Conservation (phyloP, 2,329 filamentous ascomycete genomes). For the Stachybotrys echinatus region DNA sequence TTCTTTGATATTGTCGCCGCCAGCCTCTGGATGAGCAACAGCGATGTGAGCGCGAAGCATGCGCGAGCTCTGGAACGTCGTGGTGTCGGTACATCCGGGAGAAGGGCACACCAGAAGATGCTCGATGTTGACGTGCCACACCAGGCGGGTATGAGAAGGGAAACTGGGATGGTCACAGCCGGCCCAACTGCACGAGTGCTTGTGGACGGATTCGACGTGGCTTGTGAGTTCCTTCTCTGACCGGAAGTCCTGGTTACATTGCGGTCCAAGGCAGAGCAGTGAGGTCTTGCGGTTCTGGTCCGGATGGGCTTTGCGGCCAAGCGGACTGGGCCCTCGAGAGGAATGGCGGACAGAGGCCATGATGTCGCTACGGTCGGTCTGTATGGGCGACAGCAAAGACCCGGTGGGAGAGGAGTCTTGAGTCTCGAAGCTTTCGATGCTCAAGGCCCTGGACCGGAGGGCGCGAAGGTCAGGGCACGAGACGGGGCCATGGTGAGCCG, state of each 20-base stretch:
- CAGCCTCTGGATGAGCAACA: constrained; percentile 24
- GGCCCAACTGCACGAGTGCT: constrained; percentile 34
- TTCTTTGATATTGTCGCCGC: constrained; percentile 13
- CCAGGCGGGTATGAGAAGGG: constrained; percentile 28
- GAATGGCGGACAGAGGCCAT: neutral
- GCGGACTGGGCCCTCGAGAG: neutral
- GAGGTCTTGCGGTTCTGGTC: constrained; percentile 7
- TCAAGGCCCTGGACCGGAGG: constrained; percentile 11
- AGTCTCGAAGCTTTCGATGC: constrained; percentile 19
- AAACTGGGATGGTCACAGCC: constrained; percentile 30
- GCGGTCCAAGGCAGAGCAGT: constrained; percentile 19
- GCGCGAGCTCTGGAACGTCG: constrained; percentile 25
- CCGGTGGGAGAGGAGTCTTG: constrained; percentile 20
- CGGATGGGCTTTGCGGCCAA: neutral
- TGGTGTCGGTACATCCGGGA: constrained; percentile 29
- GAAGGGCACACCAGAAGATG: constrained; percentile 37
- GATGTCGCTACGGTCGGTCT: constrained; percentile 20
- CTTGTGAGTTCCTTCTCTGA: constrained; percentile 14
- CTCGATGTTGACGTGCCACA: constrained; percentile 37
- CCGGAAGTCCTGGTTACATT: constrained; percentile 18
- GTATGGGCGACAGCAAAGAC: constrained; percentile 22
- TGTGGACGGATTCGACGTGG: constrained; percentile 20
- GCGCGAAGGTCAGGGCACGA: neutral
- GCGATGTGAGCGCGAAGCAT: constrained; percentile 31
- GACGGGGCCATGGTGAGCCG: neutral